A percentile compares a stretch with the other conserved stretches of the same genome.
Evolutionary conservation across 306 rosid genomes (phyloP).

Genomic region (Macrotyloma uniflorum): DNA sequence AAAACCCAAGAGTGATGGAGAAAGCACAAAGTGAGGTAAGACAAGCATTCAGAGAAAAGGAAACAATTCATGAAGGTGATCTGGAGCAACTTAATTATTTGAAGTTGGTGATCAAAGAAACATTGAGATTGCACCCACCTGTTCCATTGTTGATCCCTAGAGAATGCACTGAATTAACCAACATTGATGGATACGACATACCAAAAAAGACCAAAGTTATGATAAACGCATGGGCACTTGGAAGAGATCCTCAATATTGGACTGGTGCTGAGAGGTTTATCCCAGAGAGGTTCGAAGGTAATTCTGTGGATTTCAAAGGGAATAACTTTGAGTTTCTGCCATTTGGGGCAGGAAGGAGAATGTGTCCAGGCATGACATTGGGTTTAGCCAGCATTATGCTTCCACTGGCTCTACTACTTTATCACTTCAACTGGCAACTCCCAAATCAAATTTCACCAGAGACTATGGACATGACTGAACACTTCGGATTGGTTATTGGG

Average conservation of each 20-base stretch:
- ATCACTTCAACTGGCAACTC: conserved; percentile 21
- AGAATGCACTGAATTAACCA: background rate
- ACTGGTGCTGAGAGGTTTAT: background rate
- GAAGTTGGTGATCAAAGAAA: conserved; percentile 23
- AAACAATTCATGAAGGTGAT: conserved; percentile 10
- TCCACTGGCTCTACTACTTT: background rate
- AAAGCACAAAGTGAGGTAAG: conserved; percentile 26
- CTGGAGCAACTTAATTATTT: conserved; percentile 9
- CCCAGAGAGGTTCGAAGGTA: background rate
- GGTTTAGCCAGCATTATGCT: background rate
- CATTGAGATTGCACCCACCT: conserved; percentile 9
- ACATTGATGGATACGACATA: background rate
- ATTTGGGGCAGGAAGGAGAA: conserved; percentile 14
- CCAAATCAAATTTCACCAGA: background rate
- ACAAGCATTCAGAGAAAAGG: background rate
- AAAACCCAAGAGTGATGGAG: conserved; percentile 15
- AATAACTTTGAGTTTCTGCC: conserved; percentile 13
- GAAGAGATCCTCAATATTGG: conserved; percentile 26
- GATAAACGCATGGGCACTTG: background rate
- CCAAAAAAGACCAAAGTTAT: background rate
- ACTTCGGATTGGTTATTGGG: background rate
- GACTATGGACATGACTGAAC: background rate
- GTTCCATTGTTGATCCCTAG: conserved; percentile 23
- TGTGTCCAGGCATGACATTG: conserved; percentile 4
- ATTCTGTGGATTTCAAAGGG: background rate